Percentiles rank a stretch among this genome's conserved stretches.
phyloP scores from a whole-genome alignment of 148 eudicot species.

The Vaccinium corymbosum region DNA sequence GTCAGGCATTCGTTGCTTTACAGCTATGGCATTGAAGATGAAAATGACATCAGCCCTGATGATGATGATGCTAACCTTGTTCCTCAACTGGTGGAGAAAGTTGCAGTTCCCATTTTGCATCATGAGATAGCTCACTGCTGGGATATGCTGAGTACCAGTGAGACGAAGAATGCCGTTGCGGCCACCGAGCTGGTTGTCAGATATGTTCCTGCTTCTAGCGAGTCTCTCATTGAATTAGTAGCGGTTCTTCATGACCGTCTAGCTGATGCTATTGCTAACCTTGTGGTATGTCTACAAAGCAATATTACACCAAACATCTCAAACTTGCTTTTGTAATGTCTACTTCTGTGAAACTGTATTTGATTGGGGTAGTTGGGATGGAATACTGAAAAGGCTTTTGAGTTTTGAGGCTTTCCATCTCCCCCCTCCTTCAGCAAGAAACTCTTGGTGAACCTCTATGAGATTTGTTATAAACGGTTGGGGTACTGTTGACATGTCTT shows the following conservation, averaged over 20 bases:
- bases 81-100: constrained; percentile 85
- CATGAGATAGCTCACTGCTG: constrained; percentile 75
- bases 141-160: constrained; percentile 81
- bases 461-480: neutral
- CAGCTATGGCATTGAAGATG: constrained; percentile 80
- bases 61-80: constrained; percentile 87
- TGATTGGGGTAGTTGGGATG: neutral
- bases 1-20: constrained; percentile 77
- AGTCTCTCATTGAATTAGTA: constrained; percentile 62
- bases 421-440: neutral
- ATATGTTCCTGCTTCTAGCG: constrained; percentile 69
- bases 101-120: constrained; percentile 85
- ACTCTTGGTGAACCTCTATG: neutral
- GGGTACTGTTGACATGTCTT: neutral
- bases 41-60: constrained; percentile 50
- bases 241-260: constrained; percentile 66
- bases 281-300: constrained; percentile 49
- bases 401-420: neutral
- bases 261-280: constrained; percentile 61
- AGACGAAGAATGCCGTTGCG: constrained; percentile 73
- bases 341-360: neutral
- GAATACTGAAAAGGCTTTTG: neutral
- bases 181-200: constrained; percentile 61
- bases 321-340: neutral
- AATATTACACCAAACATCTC: neutral